phyloP scores from a whole-genome alignment of 257 asterid species.

The Solanum etuberosum region DNA sequence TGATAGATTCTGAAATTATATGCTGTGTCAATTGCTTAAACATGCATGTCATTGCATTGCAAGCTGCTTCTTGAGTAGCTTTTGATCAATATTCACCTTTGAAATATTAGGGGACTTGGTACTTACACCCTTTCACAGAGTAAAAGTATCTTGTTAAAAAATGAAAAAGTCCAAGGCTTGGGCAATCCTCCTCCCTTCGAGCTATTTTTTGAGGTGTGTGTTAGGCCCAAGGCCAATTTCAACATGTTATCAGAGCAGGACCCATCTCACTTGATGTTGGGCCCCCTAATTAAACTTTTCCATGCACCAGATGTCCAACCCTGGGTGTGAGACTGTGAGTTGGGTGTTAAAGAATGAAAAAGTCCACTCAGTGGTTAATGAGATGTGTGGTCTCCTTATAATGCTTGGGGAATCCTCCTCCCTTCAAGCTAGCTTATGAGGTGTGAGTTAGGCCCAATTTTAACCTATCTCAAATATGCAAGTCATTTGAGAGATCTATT shows the following conservation, averaged over 20 bases:
- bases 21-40: background rate
- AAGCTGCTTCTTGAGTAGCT: background rate
- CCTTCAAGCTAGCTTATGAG: background rate
- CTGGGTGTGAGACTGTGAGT: background rate
- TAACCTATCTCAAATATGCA: background rate
- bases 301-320: background rate
- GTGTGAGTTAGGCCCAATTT: background rate
- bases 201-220: background rate
- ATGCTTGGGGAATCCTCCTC: background rate
- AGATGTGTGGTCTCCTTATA: background rate
- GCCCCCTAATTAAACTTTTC: background rate
- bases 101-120: background rate
- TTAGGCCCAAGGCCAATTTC: background rate
- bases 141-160: background rate
- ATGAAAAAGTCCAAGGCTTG: background rate
- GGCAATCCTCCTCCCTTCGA: background rate
- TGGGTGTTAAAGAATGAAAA: background rate
- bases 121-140: background rate
- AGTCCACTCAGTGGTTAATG: background rate
- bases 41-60: background rate
- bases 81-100: background rate
- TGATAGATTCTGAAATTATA: background rate
- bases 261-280: background rate
- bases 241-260: background rate
- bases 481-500: background rate